Percentiles rank a stretch among this genome's conserved stretches.
Conservation (phyloP, 495 filamentous ascomycete species). For the Extremus antarcticus region DNA sequence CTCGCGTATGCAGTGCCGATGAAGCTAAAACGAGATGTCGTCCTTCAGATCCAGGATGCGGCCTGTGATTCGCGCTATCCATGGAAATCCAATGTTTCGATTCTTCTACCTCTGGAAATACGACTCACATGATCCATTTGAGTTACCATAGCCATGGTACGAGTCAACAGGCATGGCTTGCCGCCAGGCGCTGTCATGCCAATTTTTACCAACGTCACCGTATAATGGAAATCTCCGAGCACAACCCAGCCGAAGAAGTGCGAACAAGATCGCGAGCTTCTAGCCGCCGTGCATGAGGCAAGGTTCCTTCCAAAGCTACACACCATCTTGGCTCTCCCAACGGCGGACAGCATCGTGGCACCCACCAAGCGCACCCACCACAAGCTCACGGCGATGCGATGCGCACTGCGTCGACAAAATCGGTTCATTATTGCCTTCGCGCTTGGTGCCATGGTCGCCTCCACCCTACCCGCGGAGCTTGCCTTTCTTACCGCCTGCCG, state of each 20-base stretch:
- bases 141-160: background rate
- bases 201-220: background rate
- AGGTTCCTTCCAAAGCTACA: background rate
- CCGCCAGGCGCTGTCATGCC: background rate
- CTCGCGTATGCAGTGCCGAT: slow-evolving; percentile 1
- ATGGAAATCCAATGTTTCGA: background rate
- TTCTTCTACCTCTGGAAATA: background rate
- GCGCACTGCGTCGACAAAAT: no score
- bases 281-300: background rate
- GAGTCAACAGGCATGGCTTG: background rate
- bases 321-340: no score
- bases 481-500: no score
- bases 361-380: no score
- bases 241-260: no score
- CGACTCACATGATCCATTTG: background rate
- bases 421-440: no score
- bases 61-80: background rate
- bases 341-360: no score
- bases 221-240: no score
- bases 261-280: background rate
- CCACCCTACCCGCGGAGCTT: background rate
- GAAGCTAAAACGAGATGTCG: no score
- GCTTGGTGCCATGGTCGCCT: no score
- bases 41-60: background rate
- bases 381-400: no score